Evolutionary conservation across 192 early-diverging fungal genomes (phyloP).

Genomic region (Coemansia sp.): DNA sequence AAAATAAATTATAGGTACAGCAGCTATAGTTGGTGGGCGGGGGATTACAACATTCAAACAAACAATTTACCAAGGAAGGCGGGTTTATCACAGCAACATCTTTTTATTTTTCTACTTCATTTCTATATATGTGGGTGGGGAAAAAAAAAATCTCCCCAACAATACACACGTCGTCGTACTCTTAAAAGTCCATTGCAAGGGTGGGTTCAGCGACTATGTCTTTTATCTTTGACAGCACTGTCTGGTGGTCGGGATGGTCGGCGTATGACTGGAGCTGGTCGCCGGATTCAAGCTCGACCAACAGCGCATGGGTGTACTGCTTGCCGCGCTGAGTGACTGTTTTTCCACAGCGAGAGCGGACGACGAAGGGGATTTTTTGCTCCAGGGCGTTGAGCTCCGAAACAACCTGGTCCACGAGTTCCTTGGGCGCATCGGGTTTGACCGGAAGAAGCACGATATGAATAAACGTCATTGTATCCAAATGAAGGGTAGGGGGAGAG

Average conservation of each 20-base stretch:
- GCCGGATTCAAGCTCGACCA: slow-evolving; percentile 28
- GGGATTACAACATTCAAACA: too few relatives aligned
- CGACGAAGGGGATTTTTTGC: slow-evolving; percentile 28
- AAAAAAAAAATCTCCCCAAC: background rate
- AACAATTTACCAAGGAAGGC: background rate
- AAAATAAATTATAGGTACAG: too few relatives aligned
- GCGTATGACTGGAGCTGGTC: slow-evolving; percentile 24
- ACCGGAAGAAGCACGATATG: slow-evolving; percentile 41
- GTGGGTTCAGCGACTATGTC: slow-evolving; percentile 25
- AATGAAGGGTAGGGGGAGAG: background rate
- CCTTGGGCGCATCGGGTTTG: slow-evolving; percentile 15
- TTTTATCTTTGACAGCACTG: slow-evolving; percentile 27
- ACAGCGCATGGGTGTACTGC: slow-evolving; percentile 39
- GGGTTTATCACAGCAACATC: too few relatives aligned
- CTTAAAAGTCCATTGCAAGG: slow-evolving; percentile 33
- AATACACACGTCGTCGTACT: too few relatives aligned
- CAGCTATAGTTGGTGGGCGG: too few relatives aligned
- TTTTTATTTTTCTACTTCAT: background rate
- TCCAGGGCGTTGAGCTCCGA: slow-evolving; percentile 18
- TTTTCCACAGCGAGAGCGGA: slow-evolving; percentile 26
- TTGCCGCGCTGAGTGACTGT: slow-evolving; percentile 37
- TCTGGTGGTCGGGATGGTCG: slow-evolving; percentile 30
- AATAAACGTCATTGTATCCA: slow-evolving; percentile 25
- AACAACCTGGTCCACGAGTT: slow-evolving; percentile 22
- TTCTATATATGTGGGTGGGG: background rate